A percentile compares a stretch with the other conserved stretches of the same genome.
These are phyloP conservation scores for Nemophila menziesii DNA, from an alignment of 257 asterid genomes.

Conservation along the genomic window DNA sequence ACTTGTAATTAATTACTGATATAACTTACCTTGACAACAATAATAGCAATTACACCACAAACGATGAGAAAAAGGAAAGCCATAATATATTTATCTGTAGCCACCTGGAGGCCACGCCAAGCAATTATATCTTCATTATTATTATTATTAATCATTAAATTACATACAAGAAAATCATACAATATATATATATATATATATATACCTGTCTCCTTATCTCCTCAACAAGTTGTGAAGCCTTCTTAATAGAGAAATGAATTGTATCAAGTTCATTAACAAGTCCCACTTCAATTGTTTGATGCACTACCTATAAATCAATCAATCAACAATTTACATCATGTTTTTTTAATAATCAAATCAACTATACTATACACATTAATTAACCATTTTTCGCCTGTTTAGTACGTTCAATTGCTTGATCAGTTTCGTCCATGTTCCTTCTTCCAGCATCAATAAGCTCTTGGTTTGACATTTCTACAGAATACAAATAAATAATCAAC, in stretches of 20 bases:
- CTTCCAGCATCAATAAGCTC: constrained; percentile 75
- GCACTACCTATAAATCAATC: constrained; percentile 63
- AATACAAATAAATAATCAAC: not conserved
- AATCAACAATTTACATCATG: too few relatives aligned
- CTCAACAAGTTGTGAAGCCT: constrained; percentile 95
- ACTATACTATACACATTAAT: constrained; percentile 10
- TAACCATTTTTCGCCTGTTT: constrained; percentile 52
- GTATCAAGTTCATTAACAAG: constrained; percentile 90
- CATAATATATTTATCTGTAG: constrained; percentile 95
- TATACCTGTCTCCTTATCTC: constrained; percentile 96
- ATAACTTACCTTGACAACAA: constrained; percentile 72
- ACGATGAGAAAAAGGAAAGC: constrained; percentile 75
- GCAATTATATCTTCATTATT: too few relatives aligned
- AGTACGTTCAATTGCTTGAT: constrained; percentile 97
- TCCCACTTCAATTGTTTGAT: constrained; percentile 94
- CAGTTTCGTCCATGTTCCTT: constrained; percentile 91
- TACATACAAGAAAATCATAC: too few relatives aligned
- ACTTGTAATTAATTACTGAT: too few relatives aligned
- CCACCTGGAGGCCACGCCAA: constrained; percentile 51
- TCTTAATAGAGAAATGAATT: constrained; percentile 88
- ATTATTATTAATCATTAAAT: constrained; percentile 8
- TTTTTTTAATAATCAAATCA: constrained; percentile 15
- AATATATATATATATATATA: too few relatives aligned
- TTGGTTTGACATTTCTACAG: constrained; percentile 93
- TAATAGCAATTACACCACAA: constrained; percentile 79